Evolutionary conservation across 148 eudicot species (phyloP).

Genomic region (Diospyros lotus): DNA sequence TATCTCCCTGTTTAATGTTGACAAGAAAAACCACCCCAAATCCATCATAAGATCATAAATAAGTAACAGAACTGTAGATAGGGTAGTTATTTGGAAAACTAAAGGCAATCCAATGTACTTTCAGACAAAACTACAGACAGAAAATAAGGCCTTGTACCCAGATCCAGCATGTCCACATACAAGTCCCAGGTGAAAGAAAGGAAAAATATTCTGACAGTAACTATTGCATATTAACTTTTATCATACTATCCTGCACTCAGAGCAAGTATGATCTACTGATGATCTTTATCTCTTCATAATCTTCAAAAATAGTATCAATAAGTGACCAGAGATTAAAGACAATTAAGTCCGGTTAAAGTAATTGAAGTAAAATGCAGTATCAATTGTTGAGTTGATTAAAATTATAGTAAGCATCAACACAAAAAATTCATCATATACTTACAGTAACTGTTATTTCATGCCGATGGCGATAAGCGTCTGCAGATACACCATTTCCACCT

Average conservation of each 20-base stretch:
- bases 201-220: neutral
- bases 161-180: neutral
- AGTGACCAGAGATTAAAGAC: neutral
- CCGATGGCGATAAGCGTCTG: conserved; percentile 64
- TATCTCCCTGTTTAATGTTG: conserved; percentile 51
- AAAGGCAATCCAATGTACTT: neutral
- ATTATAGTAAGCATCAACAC: neutral
- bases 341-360: neutral
- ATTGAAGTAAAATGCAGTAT: too few species aligned
- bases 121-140: neutral
- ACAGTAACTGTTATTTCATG: conserved; percentile 90
- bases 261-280: neutral
- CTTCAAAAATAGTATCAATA: neutral
- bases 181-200: neutral
- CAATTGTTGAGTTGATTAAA: neutral
- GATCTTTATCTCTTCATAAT: neutral
- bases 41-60: neutral
- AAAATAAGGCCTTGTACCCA: neutral
- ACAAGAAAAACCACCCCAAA: conserved; percentile 1
- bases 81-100: neutral
- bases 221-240: neutral
- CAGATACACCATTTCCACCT: conserved; percentile 49
- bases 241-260: neutral
- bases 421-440: conserved; percentile 25
- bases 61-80: neutral